Percentiles rank a stretch among this genome's conserved stretches.
Conservation (phyloP, 148 eudicot genomes). For the Rhododendron molle region DNA sequence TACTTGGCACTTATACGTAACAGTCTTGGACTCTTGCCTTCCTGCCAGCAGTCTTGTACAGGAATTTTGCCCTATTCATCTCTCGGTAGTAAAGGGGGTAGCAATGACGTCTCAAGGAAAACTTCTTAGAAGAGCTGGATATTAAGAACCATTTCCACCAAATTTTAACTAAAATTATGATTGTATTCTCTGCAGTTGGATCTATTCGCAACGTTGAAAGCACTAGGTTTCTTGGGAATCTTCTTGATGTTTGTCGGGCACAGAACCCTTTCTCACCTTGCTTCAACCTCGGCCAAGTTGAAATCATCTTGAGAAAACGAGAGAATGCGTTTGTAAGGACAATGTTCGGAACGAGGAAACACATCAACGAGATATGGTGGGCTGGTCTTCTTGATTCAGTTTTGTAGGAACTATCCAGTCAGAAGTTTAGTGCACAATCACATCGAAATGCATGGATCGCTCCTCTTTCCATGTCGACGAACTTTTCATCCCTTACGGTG, state of each 20-base stretch:
- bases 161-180: background rate
- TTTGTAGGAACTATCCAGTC: slow-evolving; percentile 1
- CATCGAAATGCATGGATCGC: background rate
- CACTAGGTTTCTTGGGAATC: slow-evolving; percentile 66
- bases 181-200: slow-evolving; percentile 46
- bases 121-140: background rate
- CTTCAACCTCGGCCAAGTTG: slow-evolving; percentile 72
- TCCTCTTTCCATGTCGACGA: background rate
- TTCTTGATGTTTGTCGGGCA: slow-evolving; percentile 84
- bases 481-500: background rate
- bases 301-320: slow-evolving; percentile 50
- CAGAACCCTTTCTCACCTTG: slow-evolving; percentile 75
- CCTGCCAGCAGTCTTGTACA: background rate
- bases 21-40: background rate
- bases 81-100: background rate
- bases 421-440: background rate
- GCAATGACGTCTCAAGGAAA: background rate
- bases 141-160: background rate
- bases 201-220: slow-evolving; percentile 80
- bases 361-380: background rate
- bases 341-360: background rate
- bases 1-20: background rate
- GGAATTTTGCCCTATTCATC: background rate
- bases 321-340: background rate
- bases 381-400: slow-evolving; percentile 1